Base-by-base conservation (phyloP, 305 asterid species). In the Striga hermonthica region DNA sequence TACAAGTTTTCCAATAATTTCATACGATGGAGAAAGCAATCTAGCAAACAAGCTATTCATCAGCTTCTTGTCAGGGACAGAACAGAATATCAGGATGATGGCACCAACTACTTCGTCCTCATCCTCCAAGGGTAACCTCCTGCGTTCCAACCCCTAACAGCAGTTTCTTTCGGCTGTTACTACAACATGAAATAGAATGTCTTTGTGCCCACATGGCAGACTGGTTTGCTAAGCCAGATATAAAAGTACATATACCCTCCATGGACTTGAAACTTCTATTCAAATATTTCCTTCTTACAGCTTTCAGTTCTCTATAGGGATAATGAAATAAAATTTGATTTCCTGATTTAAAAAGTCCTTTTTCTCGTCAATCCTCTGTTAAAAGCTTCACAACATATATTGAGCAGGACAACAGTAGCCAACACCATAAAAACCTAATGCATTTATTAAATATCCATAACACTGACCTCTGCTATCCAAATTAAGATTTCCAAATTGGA, bases 401-500 rank as follows among this genome's bases (percentile, higher is more conserved):
- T 48, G 14, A 57, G 57, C 44, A 62, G 56, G 16, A 48, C 4
- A 66, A 47, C 43, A 60, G 44, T 22, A 11, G 49, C 45, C 61
- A 39, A 54, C 31, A 64, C n/a, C 9, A 68, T 60, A 34, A 36
- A 28, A 65, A 64, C 43, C 62, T 55, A 55, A 53, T 44, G 31
- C 63, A 31, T 61, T 71, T 59, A 65, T 60, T 34, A 60, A 55
- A 45, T 64, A 47, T 16, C 69, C 41, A 70, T 57, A 16, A 74
- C 55, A 77, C 91, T 72, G 71, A 90, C 97, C 97, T 88, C 90
- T 72, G 84, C 95, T 16, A 91, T 83, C 97, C 97, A 91, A 59
- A 91, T 79, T 71, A 91, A 83, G 69, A 88, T 80, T 76, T 91
- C 97, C 86, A 91, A 80, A 82, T 82, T 82, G 64, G 96, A 73